A percentile compares a stretch with the other conserved stretches of the same genome.
Evolutionary conservation across 1,139 yeast genomes (phyloP).

Genomic region (Hansenula lynferdii): DNA sequence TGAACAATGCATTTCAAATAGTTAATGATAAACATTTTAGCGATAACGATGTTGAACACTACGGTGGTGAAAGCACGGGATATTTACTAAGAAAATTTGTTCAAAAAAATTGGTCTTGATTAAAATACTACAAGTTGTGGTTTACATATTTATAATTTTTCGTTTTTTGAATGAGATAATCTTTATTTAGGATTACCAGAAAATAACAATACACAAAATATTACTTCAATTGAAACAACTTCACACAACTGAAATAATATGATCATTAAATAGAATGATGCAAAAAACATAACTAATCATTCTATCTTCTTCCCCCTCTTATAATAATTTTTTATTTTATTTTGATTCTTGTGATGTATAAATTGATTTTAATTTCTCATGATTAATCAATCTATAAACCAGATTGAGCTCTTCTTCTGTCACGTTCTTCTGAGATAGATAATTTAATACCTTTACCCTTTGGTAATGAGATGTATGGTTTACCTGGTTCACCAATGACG

Average conservation of each 20-base stretch:
- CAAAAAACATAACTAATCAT: constrained; percentile 3
- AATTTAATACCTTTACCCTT: constrained; percentile 99
- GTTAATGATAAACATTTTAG: constrained; percentile 16
- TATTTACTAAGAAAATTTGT: constrained; percentile 40
- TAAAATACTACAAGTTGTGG: constrained; percentile 32
- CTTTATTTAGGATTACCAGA: too few species aligned
- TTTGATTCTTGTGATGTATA: not conserved
- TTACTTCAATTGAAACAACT: constrained; percentile 26
- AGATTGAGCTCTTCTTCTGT: constrained; percentile 87
- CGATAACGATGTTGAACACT: constrained; percentile 29
- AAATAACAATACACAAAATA: constrained; percentile 25
- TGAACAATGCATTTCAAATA: constrained; percentile 19
- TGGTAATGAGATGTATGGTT: constrained; percentile 97
- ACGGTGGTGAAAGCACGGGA: constrained; percentile 51
- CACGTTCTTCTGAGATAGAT: constrained; percentile 98
- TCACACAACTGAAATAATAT: constrained; percentile 95
- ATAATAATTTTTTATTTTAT: not conserved
- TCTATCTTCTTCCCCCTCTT: not conserved
- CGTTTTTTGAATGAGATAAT: too few species aligned
- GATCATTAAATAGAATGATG: constrained; percentile 22
- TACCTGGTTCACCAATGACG: constrained; percentile 97
- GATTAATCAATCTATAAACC: constrained; percentile 12
- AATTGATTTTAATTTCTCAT: not conserved
- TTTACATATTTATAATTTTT: constrained; percentile 83
- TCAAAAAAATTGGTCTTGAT: constrained; percentile 35